These are phyloP conservation scores for Hypericum perforatum DNA, from an alignment of 345 rosid species.

Conservation along the genomic window DNA sequence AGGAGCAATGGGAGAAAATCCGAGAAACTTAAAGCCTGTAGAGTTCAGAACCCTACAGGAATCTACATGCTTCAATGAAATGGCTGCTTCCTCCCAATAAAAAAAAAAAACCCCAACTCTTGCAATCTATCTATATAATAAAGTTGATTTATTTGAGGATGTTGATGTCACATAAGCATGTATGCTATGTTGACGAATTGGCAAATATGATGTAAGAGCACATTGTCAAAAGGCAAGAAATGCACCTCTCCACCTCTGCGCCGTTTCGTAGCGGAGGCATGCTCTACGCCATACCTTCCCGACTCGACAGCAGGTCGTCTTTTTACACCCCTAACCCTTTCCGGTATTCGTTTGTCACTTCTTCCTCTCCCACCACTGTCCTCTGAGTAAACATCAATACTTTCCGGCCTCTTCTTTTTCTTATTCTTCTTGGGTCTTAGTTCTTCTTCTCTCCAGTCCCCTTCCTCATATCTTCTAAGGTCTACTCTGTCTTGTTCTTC, in stretches of 20 bases:
- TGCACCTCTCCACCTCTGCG: slow-evolving; percentile 93
- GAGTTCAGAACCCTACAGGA: too few relatives aligned
- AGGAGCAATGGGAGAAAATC: too few relatives aligned
- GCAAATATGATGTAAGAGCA: background rate
- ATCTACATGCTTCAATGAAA: too few relatives aligned
- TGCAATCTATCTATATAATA: too few relatives aligned
- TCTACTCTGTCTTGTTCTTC: slow-evolving; percentile 60
- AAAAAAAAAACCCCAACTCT: too few relatives aligned
- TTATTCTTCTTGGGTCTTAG: slow-evolving; percentile 72
- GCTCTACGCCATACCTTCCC: slow-evolving; percentile 39
- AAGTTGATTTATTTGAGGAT: too few relatives aligned
- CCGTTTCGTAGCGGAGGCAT: slow-evolving; percentile 61
- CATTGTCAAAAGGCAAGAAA: background rate
- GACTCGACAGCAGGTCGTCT: slow-evolving; percentile 44
- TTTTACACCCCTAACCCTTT: slow-evolving; percentile 59
- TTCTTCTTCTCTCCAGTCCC: slow-evolving; percentile 82
- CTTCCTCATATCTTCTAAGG: slow-evolving; percentile 62
- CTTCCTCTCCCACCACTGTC: slow-evolving; percentile 36
- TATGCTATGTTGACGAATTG: too few relatives aligned
- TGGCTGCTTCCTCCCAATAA: too few relatives aligned
- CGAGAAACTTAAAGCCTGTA: too few relatives aligned
- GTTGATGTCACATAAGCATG: too few relatives aligned
- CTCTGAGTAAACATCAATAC: slow-evolving; percentile 51
- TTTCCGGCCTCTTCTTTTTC: slow-evolving; percentile 53
- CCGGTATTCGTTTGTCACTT: slow-evolving; percentile 51